A percentile compares a stretch with the other conserved stretches of the same genome.
phyloP scores from a whole-genome alignment of 768 basidiomycete genomes.

The Tricholoma bakamatsutake region DNA sequence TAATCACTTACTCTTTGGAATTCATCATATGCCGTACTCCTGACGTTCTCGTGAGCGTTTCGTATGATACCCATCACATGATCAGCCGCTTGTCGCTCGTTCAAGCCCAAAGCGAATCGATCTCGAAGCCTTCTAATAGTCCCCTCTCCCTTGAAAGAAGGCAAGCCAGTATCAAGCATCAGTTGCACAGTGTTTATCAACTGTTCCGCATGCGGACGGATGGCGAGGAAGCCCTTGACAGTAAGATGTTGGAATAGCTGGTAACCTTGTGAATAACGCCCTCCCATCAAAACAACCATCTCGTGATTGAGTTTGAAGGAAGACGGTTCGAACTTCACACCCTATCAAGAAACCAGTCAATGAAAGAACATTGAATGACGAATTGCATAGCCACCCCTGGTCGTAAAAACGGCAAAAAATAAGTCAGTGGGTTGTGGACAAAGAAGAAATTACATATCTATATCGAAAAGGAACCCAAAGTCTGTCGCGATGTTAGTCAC shows the following conservation, averaged over 20 bases:
- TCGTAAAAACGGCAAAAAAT: constrained; percentile 36
- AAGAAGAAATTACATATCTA: constrained; percentile 66
- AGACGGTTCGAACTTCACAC: constrained; percentile 97
- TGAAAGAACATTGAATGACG: constrained; percentile 6
- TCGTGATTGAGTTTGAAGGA: constrained; percentile 99
- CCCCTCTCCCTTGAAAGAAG: constrained; percentile 93
- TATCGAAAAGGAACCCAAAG: constrained; percentile 95
- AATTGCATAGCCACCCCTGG: constrained; percentile 51
- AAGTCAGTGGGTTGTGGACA: constrained; percentile 19
- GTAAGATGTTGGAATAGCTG: constrained; percentile 90
- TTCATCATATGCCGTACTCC: constrained; percentile 92
- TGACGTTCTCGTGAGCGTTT: constrained; percentile 92
- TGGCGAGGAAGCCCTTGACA: constrained; percentile 93
- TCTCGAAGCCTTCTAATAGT: constrained; percentile 87
- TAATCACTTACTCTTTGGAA: constrained; percentile 72
- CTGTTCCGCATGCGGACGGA: constrained; percentile 91
- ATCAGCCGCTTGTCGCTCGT: constrained; percentile 88
- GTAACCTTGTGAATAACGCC: constrained; percentile 90
- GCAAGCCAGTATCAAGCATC: constrained; percentile 93
- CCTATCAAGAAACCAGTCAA: constrained; percentile 36
- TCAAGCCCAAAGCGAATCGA: constrained; percentile 76
- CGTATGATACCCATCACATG: constrained; percentile 86
- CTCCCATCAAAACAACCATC: constrained; percentile 98
- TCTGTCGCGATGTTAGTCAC: constrained; percentile 39
- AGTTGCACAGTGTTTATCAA: constrained; percentile 83